Evolutionary conservation across 805 yeast genomes (phyloP), one percentile per base, ranked within the genome.

Genomic region (Candida stauntonica): DNA sequence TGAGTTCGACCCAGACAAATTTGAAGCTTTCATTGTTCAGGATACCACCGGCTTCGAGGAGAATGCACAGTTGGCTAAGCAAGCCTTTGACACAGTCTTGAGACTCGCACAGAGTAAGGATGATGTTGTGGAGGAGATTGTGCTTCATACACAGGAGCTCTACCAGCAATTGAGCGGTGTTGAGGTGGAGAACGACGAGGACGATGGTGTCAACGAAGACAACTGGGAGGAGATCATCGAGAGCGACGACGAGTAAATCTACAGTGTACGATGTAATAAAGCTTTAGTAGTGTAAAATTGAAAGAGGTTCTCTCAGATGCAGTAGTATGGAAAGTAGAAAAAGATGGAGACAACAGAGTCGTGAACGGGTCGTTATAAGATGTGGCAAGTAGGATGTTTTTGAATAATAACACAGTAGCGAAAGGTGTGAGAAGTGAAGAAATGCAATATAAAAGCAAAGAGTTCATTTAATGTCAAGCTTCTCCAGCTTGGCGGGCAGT

Each of bases 111-210:
- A 46, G 20, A 63, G 21, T 13, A 77, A 73, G 11, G 66, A 42
- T 8, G 77, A 73, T 8, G 64, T 75, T 13, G 84, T 81, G 38
- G 70, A 69, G 6, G 94, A 84, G 54, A 56, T 87, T 37, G 46
- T 60, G 7, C 66, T 63, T 11, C 84, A 83, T 35, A 72, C 82
- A 1, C 55, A 60, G 18, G 70, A 60, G 9, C 56, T 83, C 45
- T 60, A 80, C 40, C 47, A 59, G 4, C 75, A 70, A 41, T 59
- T 84, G 27, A 26, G 33, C n/a, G 94, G 91, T 3, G 88, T 86
- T 9, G 75, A 76, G 2, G 51, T 68, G 17, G 76, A 62, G 5
- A 67, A 63, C 29, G 70, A 59, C 19, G 71, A 63, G 12, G 52
- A 50, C n/a, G 64, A 55, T 13, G 55, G 54, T 12, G 55, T 62